These are phyloP conservation scores for Persicaria maculosa DNA, from an alignment of 148 eudicot genomes.

Conservation along the genomic window DNA sequence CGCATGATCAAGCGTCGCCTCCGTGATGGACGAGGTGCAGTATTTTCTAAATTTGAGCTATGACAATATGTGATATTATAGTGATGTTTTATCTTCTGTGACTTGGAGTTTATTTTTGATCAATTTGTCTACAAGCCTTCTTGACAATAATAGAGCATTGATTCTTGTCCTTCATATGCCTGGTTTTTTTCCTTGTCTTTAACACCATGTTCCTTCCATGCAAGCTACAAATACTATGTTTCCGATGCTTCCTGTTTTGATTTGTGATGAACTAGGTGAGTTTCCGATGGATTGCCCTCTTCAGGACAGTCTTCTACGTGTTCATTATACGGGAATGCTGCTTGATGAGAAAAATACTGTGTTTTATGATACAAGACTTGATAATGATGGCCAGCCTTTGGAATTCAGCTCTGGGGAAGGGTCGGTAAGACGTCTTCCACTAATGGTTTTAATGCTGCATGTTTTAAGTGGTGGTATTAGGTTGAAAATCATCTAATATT, in stretches of 20 bases:
- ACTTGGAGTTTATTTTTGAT: background rate
- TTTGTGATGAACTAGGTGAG: conserved; percentile 54
- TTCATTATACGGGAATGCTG: conserved; percentile 91
- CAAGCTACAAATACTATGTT: background rate
- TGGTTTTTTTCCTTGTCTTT: background rate
- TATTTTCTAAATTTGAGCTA: background rate
- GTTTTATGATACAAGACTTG: conserved; percentile 81
- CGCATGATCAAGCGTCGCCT: conserved; percentile 89
- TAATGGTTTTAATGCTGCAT: no score
- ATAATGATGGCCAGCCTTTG: conserved; percentile 84
- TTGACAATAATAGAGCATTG: background rate
- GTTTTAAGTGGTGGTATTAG: no score
- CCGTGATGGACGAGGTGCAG: conserved; percentile 84
- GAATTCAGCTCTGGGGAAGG: conserved; percentile 98
- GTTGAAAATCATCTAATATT: no score
- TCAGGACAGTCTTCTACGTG: conserved; percentile 80
- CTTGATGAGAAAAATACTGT: conserved; percentile 70
- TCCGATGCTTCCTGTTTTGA: background rate
- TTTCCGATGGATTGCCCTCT: conserved; percentile 99
- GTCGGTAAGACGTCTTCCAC: conserved; percentile 53
- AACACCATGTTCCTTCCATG: background rate
- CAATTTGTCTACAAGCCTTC: background rate
- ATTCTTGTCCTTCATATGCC: background rate
- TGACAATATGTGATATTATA: background rate
- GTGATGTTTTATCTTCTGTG: background rate